These are phyloP conservation scores for Sporobolomyces phaffii DNA, from an alignment of 768 basidiomycete genomes.

Conservation along the genomic window DNA sequence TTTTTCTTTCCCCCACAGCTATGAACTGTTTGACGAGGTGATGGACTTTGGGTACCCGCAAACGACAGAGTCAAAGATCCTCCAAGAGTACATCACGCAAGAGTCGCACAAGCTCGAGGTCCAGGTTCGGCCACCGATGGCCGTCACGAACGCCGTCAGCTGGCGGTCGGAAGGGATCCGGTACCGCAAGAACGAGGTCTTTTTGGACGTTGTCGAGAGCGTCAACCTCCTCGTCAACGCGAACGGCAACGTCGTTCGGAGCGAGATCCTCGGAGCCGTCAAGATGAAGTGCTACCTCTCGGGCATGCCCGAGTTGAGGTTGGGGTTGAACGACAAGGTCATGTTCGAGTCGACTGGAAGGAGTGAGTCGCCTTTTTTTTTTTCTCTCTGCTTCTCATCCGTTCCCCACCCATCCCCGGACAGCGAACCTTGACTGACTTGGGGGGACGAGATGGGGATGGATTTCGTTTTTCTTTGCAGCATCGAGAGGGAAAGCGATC, in stretches of 20 bases:
- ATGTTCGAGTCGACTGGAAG: constrained; percentile 98
- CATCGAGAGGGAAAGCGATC: constrained; percentile 90
- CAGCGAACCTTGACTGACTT: background rate
- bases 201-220: constrained; percentile 95
- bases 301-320: constrained; percentile 95
- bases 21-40: constrained; percentile 98
- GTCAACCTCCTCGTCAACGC: constrained; percentile 96
- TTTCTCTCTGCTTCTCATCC: no score
- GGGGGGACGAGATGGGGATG: no score
- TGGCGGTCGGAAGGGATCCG: constrained; percentile 97
- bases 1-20: constrained; percentile 49
- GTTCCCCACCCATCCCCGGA: no score
- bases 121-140: constrained; percentile 77
- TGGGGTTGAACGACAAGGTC: constrained; percentile 97
- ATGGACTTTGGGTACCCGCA: constrained; percentile 99
- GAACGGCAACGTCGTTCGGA: constrained; percentile 91
- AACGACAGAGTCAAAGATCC: constrained; percentile 97
- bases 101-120: constrained; percentile 95
- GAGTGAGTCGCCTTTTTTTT: constrained; percentile 65
- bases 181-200: constrained; percentile 98
- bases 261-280: constrained; percentile 94
- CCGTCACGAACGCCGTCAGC: constrained; percentile 95
- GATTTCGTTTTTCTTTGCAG: no score
- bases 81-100: constrained; percentile 99
- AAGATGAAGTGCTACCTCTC: constrained; percentile 99